These are phyloP conservation scores for Penicillium bialowiezense DNA, from an alignment of 495 filamentous ascomycete genomes.

Conservation along the genomic window DNA sequence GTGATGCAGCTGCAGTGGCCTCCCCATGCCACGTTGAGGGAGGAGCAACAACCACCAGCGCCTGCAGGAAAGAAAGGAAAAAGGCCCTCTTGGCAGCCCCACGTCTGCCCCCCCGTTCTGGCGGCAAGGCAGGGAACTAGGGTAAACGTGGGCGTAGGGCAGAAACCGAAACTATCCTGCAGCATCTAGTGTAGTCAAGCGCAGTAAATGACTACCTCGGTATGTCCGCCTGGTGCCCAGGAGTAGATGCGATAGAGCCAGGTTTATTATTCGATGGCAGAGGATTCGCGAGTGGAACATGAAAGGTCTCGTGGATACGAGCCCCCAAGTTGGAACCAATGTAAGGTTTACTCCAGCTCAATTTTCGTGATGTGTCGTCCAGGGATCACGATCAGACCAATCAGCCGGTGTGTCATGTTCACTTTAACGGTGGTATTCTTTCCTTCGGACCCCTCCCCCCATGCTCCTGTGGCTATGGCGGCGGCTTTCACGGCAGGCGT, in stretches of 20 bases:
- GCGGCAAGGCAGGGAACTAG: conserved; percentile 9
- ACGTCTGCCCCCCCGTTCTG: conserved; percentile 9
- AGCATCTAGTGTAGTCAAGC: conserved; percentile 2
- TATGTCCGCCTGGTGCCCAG: neutral
- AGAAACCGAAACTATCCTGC: conserved; percentile 3
- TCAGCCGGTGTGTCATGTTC: conserved; percentile 77
- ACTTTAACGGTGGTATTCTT: conserved; percentile 45
- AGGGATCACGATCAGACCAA: conserved; percentile 88
- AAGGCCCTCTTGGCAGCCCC: conserved; percentile 18
- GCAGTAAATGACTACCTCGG: neutral
- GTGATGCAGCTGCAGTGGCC: conserved; percentile 18
- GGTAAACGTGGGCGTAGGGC: conserved; percentile 1
- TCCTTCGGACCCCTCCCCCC: conserved; percentile 23
- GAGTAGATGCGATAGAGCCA: conserved; percentile 1
- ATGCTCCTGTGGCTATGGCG: conserved; percentile 20
- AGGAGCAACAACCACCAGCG: conserved; percentile 1
- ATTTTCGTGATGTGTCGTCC: conserved; percentile 83
- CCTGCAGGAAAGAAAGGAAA: conserved; percentile 6
- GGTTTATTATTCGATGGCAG: conserved; percentile 9
- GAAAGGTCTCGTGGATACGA: conserved; percentile 24
- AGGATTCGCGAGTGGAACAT: conserved; percentile 14
- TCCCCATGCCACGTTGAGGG: conserved; percentile 19
- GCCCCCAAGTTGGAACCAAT: conserved; percentile 11
- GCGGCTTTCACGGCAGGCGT: conserved; percentile 46
- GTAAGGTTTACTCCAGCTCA: conserved; percentile 68